These are phyloP conservation scores for Neoboletus magnificus DNA, from an alignment of 768 basidiomycete genomes.

Conservation along the genomic window DNA sequence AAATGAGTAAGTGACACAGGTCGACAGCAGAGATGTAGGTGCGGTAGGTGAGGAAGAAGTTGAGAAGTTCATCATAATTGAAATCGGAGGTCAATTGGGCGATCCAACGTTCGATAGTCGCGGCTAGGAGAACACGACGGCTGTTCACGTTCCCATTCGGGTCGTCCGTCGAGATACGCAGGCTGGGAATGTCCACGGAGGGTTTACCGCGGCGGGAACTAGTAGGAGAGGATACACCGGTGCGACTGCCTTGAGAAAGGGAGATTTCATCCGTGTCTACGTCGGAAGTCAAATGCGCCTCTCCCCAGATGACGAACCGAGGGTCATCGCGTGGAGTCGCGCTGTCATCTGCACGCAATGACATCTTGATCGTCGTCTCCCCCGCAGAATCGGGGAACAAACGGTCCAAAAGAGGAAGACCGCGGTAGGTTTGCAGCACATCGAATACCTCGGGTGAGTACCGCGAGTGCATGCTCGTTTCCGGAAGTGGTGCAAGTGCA, in stretches of 20 bases:
- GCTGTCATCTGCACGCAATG: constrained; percentile 59
- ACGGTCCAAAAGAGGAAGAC: constrained; percentile 69
- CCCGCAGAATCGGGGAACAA: constrained; percentile 53
- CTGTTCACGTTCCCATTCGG: constrained; percentile 26
- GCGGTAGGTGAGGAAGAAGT: constrained; percentile 91
- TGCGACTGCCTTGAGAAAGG: constrained; percentile 36
- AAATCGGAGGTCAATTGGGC: constrained; percentile 85
- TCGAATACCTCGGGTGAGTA: constrained; percentile 79
- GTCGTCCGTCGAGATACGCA: constrained; percentile 25
- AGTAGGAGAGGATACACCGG: constrained; percentile 38
- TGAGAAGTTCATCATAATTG: constrained; percentile 81
- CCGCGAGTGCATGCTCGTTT: constrained; percentile 53
- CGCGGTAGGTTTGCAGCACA: constrained; percentile 74
- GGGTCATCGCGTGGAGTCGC: constrained; percentile 83
- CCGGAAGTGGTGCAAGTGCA: constrained; percentile 38
- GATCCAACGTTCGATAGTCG: constrained; percentile 91
- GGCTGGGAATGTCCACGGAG: constrained; percentile 27
- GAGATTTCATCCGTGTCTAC: constrained; percentile 38
- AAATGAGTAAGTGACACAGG: constrained; percentile 77
- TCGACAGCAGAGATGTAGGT: constrained; percentile 78
- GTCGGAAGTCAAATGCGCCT: constrained; percentile 36
- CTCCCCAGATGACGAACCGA: constrained; percentile 90
- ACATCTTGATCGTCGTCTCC: constrained; percentile 71
- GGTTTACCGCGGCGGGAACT: constrained; percentile 36
- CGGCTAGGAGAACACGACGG: constrained; percentile 67